phyloP scores from a whole-genome alignment of 257 asterid genomes.

The Jacaranda copaia region DNA sequence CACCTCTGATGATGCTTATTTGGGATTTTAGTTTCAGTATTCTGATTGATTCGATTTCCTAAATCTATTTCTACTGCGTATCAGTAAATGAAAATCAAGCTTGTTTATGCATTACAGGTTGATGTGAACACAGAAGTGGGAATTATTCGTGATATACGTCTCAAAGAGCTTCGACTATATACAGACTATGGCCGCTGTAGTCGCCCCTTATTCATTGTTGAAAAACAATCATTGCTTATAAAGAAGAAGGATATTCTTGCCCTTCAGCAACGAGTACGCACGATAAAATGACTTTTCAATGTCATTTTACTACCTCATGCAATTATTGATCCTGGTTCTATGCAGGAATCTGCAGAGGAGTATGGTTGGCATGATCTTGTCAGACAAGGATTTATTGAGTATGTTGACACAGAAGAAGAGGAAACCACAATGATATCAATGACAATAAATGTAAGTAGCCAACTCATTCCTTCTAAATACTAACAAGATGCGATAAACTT shows the following conservation, averaged over 20 bases:
- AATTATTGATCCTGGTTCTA: slow-evolving; percentile 36
- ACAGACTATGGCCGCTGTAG: slow-evolving; percentile 99
- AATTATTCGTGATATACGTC: slow-evolving; percentile 91
- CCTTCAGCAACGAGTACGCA: slow-evolving; percentile 84
- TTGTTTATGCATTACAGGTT: slow-evolving; percentile 53
- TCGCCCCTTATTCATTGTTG: slow-evolving; percentile 96
- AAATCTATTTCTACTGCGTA: not conserved
- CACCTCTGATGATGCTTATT: not conserved
- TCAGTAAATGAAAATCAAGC: slow-evolving; percentile 2
- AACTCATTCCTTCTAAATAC: slow-evolving; percentile 77
- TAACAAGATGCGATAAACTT: slow-evolving; percentile 70
- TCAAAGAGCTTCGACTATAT: slow-evolving; percentile 90
- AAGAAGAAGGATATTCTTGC: slow-evolving; percentile 84
- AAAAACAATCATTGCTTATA: slow-evolving; percentile 86
- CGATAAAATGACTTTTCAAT: slow-evolving; percentile 45
- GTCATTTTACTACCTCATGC: slow-evolving; percentile 77
- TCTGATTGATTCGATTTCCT: slow-evolving; percentile 10
- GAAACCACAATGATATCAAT: slow-evolving; percentile 99
- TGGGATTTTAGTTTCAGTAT: slow-evolving; percentile 63
- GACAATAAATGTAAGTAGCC: slow-evolving; percentile 82
- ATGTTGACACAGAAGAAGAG: slow-evolving; percentile 95
- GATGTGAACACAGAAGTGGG: slow-evolving; percentile 98
- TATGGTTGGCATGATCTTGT: slow-evolving; percentile 96
- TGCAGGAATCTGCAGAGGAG: slow-evolving; percentile 92
- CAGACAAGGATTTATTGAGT: slow-evolving; percentile 86